Base-by-base conservation (phyloP, 306 rosid genomes). In the Castanea sativa region DNA sequence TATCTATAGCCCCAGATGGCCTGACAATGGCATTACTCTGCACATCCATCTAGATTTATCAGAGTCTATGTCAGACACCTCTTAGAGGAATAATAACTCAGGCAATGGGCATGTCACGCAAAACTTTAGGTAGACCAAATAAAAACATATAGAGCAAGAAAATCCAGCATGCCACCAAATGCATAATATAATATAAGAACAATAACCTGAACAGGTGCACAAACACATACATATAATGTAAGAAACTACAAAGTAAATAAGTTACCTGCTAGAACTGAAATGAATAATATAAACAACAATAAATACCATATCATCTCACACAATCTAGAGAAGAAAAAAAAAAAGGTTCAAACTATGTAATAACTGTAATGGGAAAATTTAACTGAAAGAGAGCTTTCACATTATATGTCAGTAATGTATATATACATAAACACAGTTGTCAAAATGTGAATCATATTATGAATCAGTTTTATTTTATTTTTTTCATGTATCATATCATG, bases 1-100 rank as follows among this genome's bases (percentile, higher is more conserved):
- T 95, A 74, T 92, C 99, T 67, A 79, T 89, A 27, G 78, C 77
- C 68, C 94, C 97, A n/a, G 96, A 85, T 73, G 91, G 91, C 85
- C 99, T 88, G 79, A 83, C 86, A 71, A 89, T 91, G 73, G 98
- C 67, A 90, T 83, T 91, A 78, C 88, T 86, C 79, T 90, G 94
- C 82, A 86, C 92, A 82, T 95, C 98, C 98, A 91, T 86, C 99
- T 92, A 80, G 43, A 81, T 58, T 81, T 52, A 78, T 83, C 78
- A 78, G 69, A 79, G 57, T 30, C 79, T 75, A 74, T 27, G 85
- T 88, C 81, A 80, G 81, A 64, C 74, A 72, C 83, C 55, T 75
- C 51, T 70, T 63, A 52, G 59, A 72, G 58, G 60, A 76, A 55
- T 58, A 55, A 43, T 5, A 80, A 67, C 30, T 55, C 18, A 74